Percentiles rank a stretch among this genome's conserved stretches.
Conservation (phyloP, 1,139 yeast genomes). For the Kodamaea ohmeri region DNA sequence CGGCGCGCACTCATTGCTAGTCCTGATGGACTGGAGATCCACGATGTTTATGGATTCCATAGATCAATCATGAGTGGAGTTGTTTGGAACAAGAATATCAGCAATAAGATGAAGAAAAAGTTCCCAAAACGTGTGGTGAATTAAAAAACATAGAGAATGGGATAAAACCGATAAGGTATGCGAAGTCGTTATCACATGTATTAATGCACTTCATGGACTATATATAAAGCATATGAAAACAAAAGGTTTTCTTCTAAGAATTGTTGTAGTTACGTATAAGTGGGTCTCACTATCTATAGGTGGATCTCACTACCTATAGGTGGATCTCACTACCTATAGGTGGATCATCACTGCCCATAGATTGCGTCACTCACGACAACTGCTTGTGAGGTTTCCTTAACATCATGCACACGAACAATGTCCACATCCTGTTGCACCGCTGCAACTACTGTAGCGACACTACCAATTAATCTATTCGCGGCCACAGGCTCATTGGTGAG, state of each 20-base stretch:
- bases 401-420: constrained; percentile 89
- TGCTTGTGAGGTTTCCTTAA: constrained; percentile 61
- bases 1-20: constrained; percentile 30
- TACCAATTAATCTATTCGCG: constrained; percentile 64
- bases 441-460: constrained; percentile 74
- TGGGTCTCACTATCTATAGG: too few relatives aligned
- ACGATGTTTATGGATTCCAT: constrained; percentile 50
- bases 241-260: too few relatives aligned
- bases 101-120: constrained; percentile 48
- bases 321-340: too few relatives aligned
- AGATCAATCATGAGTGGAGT: constrained; percentile 54
- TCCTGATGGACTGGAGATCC: constrained; percentile 24
- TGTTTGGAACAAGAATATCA: constrained; percentile 55
- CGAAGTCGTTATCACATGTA: too few relatives aligned
- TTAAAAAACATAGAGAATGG: neutral
- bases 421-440: constrained; percentile 74
- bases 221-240: too few relatives aligned
- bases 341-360: constrained; percentile 41
- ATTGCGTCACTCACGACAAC: constrained; percentile 74
- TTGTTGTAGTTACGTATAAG: too few relatives aligned
- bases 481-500: constrained; percentile 50
- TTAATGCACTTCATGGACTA: too few relatives aligned
- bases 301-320: too few relatives aligned
- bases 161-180: too few relatives aligned
- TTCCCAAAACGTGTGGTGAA: constrained; percentile 22